These are phyloP conservation scores for Entamoeba moshkovskii DNA, from an alignment of 208 protist species.

Conservation along the genomic window DNA sequence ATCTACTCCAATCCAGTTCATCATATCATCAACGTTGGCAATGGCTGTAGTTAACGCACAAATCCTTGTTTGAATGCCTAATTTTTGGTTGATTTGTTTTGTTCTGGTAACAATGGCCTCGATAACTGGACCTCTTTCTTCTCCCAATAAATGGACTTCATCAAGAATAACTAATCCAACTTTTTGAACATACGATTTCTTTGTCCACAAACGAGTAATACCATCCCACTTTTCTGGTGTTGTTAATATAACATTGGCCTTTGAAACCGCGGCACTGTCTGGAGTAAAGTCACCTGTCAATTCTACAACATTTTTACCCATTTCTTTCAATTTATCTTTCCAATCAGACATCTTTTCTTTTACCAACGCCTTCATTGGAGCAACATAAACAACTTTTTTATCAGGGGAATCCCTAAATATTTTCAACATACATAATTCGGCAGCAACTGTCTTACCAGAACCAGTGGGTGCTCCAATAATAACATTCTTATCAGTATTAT, in stretches of 20 bases:
- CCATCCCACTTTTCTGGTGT: constrained; percentile 99
- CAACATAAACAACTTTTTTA: constrained; percentile 91
- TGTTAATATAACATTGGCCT: constrained; percentile 83
- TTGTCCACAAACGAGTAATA: constrained; percentile 89
- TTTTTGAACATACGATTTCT: constrained; percentile 66
- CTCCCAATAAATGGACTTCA: constrained; percentile 95
- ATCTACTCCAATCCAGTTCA: constrained; percentile 83
- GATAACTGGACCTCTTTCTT: constrained; percentile 89
- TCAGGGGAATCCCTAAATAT: constrained; percentile 48
- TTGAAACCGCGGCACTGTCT: constrained; percentile 38
- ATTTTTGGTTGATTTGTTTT: constrained; percentile 75
- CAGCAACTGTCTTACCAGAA: constrained; percentile 89
- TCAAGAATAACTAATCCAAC: constrained; percentile 88
- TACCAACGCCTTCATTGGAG: constrained; percentile 94
- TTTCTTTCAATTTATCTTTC: constrained; percentile 59
- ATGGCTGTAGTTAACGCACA: constrained; percentile 93
- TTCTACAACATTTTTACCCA: constrained; percentile 82
- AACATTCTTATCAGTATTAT: constrained; percentile 88
- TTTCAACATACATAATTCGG: constrained; percentile 90
- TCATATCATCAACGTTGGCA: constrained; percentile 88
- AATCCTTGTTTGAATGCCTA: constrained; percentile 70
- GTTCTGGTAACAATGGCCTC: constrained; percentile 53
- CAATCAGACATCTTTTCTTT: constrained; percentile 93
- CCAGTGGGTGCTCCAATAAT: constrained; percentile 86
- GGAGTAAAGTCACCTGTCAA: constrained; percentile 87